These are phyloP conservation scores for Aspergillus candidus DNA, from an alignment of 2,329 filamentous ascomycete genomes.

Conservation along the genomic window DNA sequence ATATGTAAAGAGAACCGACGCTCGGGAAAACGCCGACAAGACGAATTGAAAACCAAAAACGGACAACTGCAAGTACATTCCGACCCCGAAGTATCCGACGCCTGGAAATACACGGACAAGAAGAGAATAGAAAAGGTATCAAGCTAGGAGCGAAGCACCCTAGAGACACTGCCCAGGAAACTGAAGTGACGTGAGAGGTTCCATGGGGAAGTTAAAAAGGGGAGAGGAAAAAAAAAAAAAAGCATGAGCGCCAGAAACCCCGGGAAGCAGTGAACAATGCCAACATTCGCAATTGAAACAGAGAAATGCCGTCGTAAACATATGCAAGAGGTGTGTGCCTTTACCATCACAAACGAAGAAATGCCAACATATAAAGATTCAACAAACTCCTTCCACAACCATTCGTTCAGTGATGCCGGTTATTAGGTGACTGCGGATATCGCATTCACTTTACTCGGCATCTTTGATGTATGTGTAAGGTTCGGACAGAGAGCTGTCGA, in stretches of 20 bases:
- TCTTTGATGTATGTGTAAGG: slow-evolving; percentile 30
- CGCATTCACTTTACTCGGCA: slow-evolving; percentile 22
- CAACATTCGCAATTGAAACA: slow-evolving; percentile 29
- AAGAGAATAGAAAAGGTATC: slow-evolving; percentile 27
- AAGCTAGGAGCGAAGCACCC: slow-evolving; percentile 22
- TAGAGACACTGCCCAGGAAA: slow-evolving; percentile 19
- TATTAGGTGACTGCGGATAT: slow-evolving; percentile 21
- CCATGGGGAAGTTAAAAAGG: slow-evolving; percentile 12
- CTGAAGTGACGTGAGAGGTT: slow-evolving; percentile 3
- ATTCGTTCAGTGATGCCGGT: slow-evolving; percentile 13
- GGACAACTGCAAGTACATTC: slow-evolving; percentile 17
- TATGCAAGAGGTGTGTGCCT: slow-evolving; percentile 32
- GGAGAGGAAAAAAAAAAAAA: slow-evolving; percentile 15
- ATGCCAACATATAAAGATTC: slow-evolving; percentile 35
- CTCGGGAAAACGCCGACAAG: slow-evolving; percentile 10
- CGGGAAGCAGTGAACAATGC: slow-evolving; percentile 29
- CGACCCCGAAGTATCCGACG: slow-evolving; percentile 22
- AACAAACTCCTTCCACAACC: slow-evolving; percentile 24
- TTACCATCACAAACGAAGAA: slow-evolving; percentile 39
- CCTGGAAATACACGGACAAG: slow-evolving; percentile 20
- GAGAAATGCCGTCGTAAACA: slow-evolving; percentile 33
- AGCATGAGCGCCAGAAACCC: slow-evolving; percentile 31
- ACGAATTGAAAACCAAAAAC: slow-evolving; percentile 20
- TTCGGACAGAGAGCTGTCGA: slow-evolving; percentile 28
- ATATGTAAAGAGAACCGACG: too few relatives aligned